These are phyloP conservation scores for Leishmania turanica DNA, from an alignment of 208 protist genomes.

Conservation along the genomic window DNA sequence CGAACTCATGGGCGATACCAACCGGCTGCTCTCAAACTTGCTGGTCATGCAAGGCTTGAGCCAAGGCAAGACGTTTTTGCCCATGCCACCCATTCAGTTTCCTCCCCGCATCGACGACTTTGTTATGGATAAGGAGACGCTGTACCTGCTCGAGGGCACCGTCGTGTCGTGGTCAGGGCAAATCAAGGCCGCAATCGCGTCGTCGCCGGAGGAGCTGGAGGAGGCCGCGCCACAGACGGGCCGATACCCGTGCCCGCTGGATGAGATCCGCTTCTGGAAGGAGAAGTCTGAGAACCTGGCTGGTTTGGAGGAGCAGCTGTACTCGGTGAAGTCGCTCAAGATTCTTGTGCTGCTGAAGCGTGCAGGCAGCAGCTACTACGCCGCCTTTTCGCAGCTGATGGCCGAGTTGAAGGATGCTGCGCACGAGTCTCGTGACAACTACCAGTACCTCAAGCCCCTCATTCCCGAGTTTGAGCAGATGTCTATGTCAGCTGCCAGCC, in stretches of 20 bases:
- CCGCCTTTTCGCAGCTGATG: constrained; percentile 88
- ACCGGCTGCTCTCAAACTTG: constrained; percentile 85
- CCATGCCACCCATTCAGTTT: constrained; percentile 90
- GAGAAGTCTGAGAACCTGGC: constrained; percentile 94
- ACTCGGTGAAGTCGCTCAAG: constrained; percentile 90
- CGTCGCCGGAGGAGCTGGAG: constrained; percentile 87
- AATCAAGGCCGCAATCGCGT: constrained; percentile 90
- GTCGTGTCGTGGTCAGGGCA: constrained; percentile 94
- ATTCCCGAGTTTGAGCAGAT: constrained; percentile 87
- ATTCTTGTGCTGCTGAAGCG: constrained; percentile 94
- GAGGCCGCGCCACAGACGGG: constrained; percentile 55
- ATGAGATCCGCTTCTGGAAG: constrained; percentile 96
- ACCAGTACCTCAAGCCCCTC: constrained; percentile 91
- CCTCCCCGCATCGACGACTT: constrained; percentile 79
- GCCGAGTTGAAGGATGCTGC: constrained; percentile 86
- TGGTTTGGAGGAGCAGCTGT: constrained; percentile 94
- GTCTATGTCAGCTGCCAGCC: constrained; percentile 46
- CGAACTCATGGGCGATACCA: constrained; percentile 93
- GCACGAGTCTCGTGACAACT: constrained; percentile 91
- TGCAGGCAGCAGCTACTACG: constrained; percentile 89
- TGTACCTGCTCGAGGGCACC: constrained; percentile 93
- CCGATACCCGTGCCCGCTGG: constrained; percentile 89
- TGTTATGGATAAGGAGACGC: constrained; percentile 84
- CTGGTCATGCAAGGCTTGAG: constrained; percentile 93
- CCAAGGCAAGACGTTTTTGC: constrained; percentile 93